Conservation (phyloP, 1,284 basidiomycete species). For the Termitomyces sp. region DNA sequence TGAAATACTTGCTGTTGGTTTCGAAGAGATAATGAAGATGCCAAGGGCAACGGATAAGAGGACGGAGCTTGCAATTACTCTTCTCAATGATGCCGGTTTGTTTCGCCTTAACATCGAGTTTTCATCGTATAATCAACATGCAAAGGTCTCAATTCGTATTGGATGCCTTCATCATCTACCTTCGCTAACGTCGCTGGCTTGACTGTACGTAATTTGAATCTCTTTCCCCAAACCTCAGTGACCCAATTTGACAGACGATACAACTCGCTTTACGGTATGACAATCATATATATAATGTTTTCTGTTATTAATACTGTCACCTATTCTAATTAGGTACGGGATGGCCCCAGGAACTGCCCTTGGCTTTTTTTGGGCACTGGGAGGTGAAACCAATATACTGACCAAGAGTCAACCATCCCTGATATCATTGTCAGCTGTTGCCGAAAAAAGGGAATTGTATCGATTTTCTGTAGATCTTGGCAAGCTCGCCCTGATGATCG, state of each 20-base stretch:
- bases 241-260: conserved; percentile 42
- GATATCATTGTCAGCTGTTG: conserved; percentile 38
- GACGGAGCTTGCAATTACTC: conserved; percentile 55
- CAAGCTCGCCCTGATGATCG: conserved; percentile 60
- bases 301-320: conserved; percentile 2
- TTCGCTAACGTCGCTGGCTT: conserved; percentile 61
- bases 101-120: not conserved
- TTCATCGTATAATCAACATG: not conserved
- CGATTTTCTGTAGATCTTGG: conserved; percentile 63
- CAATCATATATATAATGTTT: not conserved
- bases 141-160: conserved; percentile 61
- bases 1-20: conserved; percentile 62
- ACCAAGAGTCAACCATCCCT: not conserved
- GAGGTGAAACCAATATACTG: conserved; percentile 36
- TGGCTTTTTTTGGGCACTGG: conserved; percentile 68
- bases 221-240: not conserved
- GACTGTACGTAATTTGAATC: conserved; percentile 41
- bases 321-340: conserved; percentile 40
- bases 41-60: conserved; percentile 54
- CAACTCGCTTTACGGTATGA: conserved; percentile 58
- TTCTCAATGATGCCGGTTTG: conserved; percentile 64
- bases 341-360: conserved; percentile 62
- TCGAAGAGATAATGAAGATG: conserved; percentile 58
- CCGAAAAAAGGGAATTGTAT: conserved; percentile 56
- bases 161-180: conserved; percentile 51